A percentile compares a stretch with the other conserved stretches of the same genome.
Conservation (phyloP, 108 stramenopile species). For the Skeletonema marinoi region DNA sequence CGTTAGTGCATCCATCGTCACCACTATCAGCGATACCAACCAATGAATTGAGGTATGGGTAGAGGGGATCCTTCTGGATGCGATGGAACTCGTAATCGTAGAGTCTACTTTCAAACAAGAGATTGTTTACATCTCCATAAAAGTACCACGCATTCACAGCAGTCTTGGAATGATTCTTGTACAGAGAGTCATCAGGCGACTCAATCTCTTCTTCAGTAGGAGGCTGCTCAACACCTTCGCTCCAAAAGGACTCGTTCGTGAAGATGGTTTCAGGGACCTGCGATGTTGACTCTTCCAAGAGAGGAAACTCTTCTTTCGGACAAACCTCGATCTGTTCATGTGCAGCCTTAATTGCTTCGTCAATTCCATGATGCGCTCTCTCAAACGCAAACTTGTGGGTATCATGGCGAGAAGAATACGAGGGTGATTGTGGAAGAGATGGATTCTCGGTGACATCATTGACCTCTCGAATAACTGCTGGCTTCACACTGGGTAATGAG, state of each 20-base stretch:
- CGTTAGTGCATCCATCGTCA: conserved; percentile 16
- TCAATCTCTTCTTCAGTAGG: not conserved
- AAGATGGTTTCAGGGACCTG: conserved; percentile 18
- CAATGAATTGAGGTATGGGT: conserved; percentile 44
- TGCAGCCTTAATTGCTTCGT: conserved; percentile 30
- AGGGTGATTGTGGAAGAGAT: not conserved
- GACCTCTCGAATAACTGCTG: conserved; percentile 4
- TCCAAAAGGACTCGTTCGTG: conserved; percentile 31
- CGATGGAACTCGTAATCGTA: conserved; percentile 38
- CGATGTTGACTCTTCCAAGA: not conserved
- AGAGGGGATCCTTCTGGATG: conserved; percentile 42
- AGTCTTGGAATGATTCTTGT: conserved; percentile 1
- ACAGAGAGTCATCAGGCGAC: not conserved
- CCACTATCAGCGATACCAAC: conserved; percentile 40
- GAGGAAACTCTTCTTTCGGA: not conserved
- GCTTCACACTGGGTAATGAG: conserved; percentile 4
- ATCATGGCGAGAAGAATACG: not conserved
- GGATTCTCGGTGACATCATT: not conserved
- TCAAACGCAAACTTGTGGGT: conserved; percentile 22
- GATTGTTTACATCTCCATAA: conserved; percentile 22
- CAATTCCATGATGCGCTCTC: conserved; percentile 29
- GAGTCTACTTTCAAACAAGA: conserved; percentile 36
- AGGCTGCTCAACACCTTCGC: conserved; percentile 24
- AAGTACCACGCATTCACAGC: conserved; percentile 34
- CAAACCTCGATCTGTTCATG: not conserved